These are phyloP conservation scores for Carallia pectinifolia DNA, from an alignment of 345 rosid species.

Conservation along the genomic window DNA sequence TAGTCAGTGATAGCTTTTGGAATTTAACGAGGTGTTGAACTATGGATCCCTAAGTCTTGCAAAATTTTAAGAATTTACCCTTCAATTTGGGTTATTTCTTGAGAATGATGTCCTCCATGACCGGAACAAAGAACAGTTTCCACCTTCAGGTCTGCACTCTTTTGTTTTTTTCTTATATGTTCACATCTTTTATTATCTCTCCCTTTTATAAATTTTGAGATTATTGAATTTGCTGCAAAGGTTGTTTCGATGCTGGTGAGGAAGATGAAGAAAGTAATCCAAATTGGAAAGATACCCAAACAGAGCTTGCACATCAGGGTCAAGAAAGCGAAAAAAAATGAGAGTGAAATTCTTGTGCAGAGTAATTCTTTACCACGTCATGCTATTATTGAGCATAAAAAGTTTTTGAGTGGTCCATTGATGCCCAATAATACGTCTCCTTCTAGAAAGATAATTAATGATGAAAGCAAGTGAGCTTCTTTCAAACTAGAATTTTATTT, in stretches of 20 bases:
- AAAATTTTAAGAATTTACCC: too few relatives aligned
- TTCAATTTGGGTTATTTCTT: too few relatives aligned
- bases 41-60: too few relatives aligned
- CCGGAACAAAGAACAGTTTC: too few relatives aligned
- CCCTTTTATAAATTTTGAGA: not conserved
- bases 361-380: conserved; percentile 48
- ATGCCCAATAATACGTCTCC: conserved; percentile 47
- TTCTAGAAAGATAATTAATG: conserved; percentile 47
- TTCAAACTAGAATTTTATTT: conserved; percentile 1
- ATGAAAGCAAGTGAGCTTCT: conserved; percentile 64
- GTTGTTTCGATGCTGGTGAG: conserved; percentile 79
- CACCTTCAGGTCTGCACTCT: too few relatives aligned
- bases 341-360: conserved; percentile 45
- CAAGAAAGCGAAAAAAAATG: conserved; percentile 43
- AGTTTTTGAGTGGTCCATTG: conserved; percentile 57
- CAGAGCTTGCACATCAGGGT: conserved; percentile 49
- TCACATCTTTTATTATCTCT: not conserved
- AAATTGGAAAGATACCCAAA: conserved; percentile 43
- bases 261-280: conserved; percentile 61
- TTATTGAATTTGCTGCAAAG: conserved; percentile 49
- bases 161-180: too few relatives aligned
- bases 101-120: too few relatives aligned
- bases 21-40: not conserved
- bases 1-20: not conserved
- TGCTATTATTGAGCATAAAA: conserved; percentile 45